phyloP scores from a whole-genome alignment of 345 rosid species.

The Eucalyptus marginata region DNA sequence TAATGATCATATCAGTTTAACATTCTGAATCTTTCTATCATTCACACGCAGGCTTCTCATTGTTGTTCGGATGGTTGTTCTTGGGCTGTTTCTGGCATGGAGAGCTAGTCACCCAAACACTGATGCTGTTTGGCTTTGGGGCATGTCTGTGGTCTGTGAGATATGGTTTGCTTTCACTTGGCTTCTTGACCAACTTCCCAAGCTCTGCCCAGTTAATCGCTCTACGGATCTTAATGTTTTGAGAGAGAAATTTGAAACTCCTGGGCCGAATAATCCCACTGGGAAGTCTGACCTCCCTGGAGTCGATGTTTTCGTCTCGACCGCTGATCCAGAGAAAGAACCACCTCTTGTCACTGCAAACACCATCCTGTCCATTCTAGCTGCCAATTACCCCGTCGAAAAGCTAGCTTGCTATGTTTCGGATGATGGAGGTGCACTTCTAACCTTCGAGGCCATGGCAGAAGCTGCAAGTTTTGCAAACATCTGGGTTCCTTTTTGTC shows the following conservation, averaged over 20 bases:
- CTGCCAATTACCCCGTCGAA: constrained; percentile 89
- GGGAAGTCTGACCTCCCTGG: constrained; percentile 99
- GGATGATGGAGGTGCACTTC: constrained; percentile 97
- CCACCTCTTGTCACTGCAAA: constrained; percentile 98
- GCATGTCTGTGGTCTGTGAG: constrained; percentile 97
- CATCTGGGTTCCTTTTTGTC: constrained; percentile 93
- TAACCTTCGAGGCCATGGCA: constrained; percentile 98
- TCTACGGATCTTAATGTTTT: constrained; percentile 85
- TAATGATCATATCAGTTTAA: not conserved
- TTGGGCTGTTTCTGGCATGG: constrained; percentile 76
- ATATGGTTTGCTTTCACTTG: constrained; percentile 96
- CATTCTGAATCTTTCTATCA: not conserved
- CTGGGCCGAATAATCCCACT: constrained; percentile 53
- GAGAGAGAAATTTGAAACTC: constrained; percentile 92
- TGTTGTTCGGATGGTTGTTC: constrained; percentile 53
- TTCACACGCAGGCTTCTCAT: constrained; percentile 63
- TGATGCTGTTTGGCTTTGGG: constrained; percentile 94
- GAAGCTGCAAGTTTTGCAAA: constrained; percentile 99
- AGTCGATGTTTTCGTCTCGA: constrained; percentile 81
- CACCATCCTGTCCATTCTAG: constrained; percentile 93
- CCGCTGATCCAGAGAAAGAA: constrained; percentile 99
- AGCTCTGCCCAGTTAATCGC: constrained; percentile 83
- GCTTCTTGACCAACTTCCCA: constrained; percentile 98
- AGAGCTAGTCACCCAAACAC: constrained; percentile 49
- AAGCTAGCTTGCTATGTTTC: constrained; percentile 98